Percentiles rank a stretch among this genome's conserved stretches.
Conservation (phyloP, 1,139 yeast genomes). For the Candida freyschussii region DNA sequence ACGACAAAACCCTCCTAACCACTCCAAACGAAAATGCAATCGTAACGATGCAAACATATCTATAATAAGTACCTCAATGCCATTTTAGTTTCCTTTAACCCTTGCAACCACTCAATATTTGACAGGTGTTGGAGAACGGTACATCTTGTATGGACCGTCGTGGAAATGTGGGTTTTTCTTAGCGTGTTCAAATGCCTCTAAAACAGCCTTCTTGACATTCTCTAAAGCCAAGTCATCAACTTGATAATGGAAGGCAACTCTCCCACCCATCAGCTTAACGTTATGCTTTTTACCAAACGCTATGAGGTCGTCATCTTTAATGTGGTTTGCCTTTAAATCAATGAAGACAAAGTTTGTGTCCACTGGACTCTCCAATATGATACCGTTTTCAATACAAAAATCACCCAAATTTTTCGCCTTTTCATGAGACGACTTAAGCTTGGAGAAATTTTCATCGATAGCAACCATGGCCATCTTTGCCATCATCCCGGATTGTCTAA, state of each 20-base stretch:
- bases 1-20: no score
- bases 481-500: constrained; percentile 84
- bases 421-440: constrained; percentile 55
- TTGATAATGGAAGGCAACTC: constrained; percentile 87
- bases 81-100: constrained; percentile 18
- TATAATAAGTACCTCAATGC: constrained; percentile 26
- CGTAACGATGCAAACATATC: no score
- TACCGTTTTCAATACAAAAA: constrained; percentile 50
- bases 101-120: constrained; percentile 18
- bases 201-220: constrained; percentile 53
- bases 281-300: constrained; percentile 56
- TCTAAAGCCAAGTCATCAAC: constrained; percentile 62
- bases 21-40: no score
- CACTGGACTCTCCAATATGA: constrained; percentile 66
- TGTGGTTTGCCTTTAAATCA: constrained; percentile 54
- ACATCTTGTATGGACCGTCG: constrained; percentile 38
- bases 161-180: constrained; percentile 36
- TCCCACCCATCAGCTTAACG: constrained; percentile 65
- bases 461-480: constrained; percentile 80
- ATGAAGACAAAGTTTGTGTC: constrained; percentile 85
- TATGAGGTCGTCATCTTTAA: constrained; percentile 54
- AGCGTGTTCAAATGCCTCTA: constrained; percentile 52
- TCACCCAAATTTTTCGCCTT: constrained; percentile 63
- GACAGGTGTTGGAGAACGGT: constrained; percentile 32
- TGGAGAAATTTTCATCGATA: constrained; percentile 64